Conservation (phyloP, 257 asterid genomes). For the Apocynum venetum region DNA sequence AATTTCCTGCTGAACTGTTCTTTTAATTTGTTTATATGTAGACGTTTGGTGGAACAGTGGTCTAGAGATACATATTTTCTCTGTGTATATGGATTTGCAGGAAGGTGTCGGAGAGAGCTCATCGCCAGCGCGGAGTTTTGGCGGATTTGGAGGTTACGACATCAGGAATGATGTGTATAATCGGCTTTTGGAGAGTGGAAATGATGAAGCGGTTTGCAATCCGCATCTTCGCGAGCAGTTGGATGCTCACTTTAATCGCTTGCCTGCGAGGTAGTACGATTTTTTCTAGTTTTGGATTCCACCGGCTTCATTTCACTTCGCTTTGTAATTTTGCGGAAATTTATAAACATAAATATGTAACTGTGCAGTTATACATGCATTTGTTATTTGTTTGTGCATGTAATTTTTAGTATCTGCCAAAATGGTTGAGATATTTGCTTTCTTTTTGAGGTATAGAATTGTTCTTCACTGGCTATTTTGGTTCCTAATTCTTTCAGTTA, state of each 20-base stretch:
- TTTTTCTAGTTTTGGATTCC: neutral
- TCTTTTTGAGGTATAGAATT: neutral
- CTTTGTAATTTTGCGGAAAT: constrained; percentile 11
- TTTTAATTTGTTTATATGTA: neutral
- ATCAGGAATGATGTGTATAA: constrained; percentile 60
- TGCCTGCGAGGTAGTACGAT: constrained; percentile 62
- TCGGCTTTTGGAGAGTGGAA: constrained; percentile 58
- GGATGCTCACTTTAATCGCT: constrained; percentile 82
- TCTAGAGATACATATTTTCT: neutral
- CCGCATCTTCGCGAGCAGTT: constrained; percentile 62
- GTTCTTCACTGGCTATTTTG: neutral
- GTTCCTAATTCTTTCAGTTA: neutral
- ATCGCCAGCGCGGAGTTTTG: constrained; percentile 80
- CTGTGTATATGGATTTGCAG: constrained; percentile 52
- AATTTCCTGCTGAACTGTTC: neutral
- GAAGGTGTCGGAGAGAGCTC: constrained; percentile 95
- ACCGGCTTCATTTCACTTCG: neutral
- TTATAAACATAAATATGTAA: neutral
- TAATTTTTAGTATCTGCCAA: neutral
- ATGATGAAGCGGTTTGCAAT: constrained; percentile 55
- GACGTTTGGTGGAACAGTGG: neutral
- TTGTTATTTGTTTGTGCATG: constrained; percentile 3
- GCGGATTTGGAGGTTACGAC: constrained; percentile 54
- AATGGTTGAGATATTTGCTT: neutral
- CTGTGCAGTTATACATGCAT: neutral